phyloP scores from a whole-genome alignment of 441 rosid genomes.

The Gossypium gossypioides region DNA sequence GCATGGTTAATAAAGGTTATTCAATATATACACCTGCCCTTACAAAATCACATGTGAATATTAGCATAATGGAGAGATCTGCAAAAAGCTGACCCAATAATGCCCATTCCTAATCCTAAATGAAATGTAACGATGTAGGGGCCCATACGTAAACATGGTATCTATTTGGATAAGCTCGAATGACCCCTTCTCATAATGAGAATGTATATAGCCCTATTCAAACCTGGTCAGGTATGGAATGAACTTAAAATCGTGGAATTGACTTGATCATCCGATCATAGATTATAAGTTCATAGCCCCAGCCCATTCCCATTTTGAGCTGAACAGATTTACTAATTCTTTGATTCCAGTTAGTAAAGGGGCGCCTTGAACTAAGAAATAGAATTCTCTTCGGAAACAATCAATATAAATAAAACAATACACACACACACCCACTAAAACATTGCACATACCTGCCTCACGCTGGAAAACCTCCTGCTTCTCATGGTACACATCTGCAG shows the following conservation, averaged over 20 bases:
- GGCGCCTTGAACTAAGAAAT: neutral
- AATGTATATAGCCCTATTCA: neutral
- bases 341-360: neutral
- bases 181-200: neutral
- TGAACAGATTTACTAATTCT: neutral
- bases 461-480: constrained; percentile 63
- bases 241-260: neutral
- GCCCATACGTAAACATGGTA: too few relatives aligned
- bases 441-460: constrained; percentile 69
- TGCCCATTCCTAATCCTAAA: neutral
- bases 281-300: neutral
- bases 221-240: neutral
- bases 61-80: neutral
- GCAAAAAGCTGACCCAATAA: neutral
- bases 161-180: neutral
- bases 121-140: neutral
- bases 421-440: neutral
- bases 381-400: neutral
- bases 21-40: neutral
- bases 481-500: constrained; percentile 80
- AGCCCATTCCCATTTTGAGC: neutral
- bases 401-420: neutral
- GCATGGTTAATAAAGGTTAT: neutral
- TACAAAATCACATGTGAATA: neutral
- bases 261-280: neutral